Evolutionary conservation across 2,329 filamentous ascomycete genomes (phyloP), one percentile per base, ranked within the genome.

Genomic region (Clonostachys solani): DNA sequence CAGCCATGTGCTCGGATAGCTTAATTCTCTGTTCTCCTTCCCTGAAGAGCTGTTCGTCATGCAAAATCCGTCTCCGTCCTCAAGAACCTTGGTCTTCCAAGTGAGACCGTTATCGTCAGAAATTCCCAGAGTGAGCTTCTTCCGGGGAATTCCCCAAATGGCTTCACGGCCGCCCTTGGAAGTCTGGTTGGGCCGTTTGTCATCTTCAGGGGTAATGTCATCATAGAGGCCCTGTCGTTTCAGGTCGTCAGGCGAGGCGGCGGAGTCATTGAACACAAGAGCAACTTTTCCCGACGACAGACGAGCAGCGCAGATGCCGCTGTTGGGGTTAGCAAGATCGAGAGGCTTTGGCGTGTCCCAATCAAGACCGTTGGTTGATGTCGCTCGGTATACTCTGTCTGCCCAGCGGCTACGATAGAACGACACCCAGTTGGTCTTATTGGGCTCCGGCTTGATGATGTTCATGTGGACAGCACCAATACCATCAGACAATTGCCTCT

Each of bases 371-470:
- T 72, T 60, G 0, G 47, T 10, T 1, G 71, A 74, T 1, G 60
- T 67, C 1, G 71, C 70, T 0, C 63, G 55, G 50, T 73, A 73
- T 7, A 73, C 49, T 6, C 61, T 61, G 43, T 73, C 71, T 15
- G 71, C 70, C 71, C 70, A 73, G 3, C 71, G 60, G 34, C 69
- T 73, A 19, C 70, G 64, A 51, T 60, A 73, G 18, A 73, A 59
- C 0, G 61, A 64, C 4, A 71, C 50, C 34, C 66, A 73, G 0
- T 40, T 42, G 0, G 52, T 52, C 0, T 56, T 52, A 2, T 55
- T 47, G 1, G 55, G 54, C 7, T 58, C 36, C 10, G 58, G 60
- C 1, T 55, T 48, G 3, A 68, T 42, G 17, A 72, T 68, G 36
- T 69, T 69, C 71, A 73, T 74, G 49, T 74, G 71, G 0, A 74